Conservation (phyloP, 2,329 filamentous ascomycete species). For the Colletotrichum sp. region DNA sequence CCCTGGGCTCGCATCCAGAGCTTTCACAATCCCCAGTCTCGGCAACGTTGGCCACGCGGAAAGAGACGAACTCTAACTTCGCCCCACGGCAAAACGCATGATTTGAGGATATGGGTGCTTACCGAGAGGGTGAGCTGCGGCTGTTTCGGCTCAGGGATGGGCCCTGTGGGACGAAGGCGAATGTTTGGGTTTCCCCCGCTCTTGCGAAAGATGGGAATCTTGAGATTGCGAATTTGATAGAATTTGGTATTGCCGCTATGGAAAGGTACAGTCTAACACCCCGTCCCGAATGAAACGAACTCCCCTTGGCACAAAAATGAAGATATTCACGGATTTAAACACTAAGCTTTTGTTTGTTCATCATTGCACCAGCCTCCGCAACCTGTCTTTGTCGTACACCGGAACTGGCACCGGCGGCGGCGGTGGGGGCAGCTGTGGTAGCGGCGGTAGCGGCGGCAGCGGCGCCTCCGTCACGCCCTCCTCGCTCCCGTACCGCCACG, state of each 20-base stretch:
- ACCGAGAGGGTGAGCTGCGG: background rate
- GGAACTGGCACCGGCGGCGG: background rate
- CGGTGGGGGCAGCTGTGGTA: background rate
- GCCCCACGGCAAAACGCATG: background rate
- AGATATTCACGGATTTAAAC: background rate
- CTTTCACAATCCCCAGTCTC: background rate
- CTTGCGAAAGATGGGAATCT: background rate
- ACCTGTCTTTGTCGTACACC: conserved; percentile 13
- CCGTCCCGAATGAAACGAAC: background rate
- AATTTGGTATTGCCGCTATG: background rate
- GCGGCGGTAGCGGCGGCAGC: background rate
- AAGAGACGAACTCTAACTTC: background rate
- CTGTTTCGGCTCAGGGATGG: background rate
- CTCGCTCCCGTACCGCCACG: background rate
- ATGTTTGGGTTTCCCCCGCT: background rate
- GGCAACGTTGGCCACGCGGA: background rate
- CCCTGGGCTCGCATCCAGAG: background rate
- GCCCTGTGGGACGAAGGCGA: background rate
- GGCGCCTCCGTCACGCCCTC: conserved; percentile 13
- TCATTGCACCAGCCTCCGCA: background rate
- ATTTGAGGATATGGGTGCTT: background rate
- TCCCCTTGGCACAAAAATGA: background rate
- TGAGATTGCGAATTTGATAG: background rate
- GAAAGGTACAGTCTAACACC: background rate
- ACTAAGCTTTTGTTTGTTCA: background rate